Evolutionary conservation across 176 grass and related monocot genomes (phyloP), one percentile per base, ranked within the genome.

Genomic region (Dendrocalamus sinicus): DNA sequence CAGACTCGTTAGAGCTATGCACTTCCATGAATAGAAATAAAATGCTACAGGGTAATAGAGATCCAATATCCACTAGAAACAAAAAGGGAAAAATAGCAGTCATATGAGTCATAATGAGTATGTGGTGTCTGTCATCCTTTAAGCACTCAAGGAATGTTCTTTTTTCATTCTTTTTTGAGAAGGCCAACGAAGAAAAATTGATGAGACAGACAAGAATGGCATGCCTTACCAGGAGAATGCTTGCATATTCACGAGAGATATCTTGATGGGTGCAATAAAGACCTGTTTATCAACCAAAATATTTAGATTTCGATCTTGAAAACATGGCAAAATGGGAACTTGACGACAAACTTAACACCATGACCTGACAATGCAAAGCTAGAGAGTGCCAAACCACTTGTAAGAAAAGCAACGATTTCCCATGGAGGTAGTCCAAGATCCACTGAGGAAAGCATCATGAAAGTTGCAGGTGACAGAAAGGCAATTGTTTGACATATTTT

Each of bases 181-280:
- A 55, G 6, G 19, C 53, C 14, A 72, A 83, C 28, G 16, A 26
- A 65, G 47, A 82, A 73, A 86, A 81, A 0, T n/a, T 7, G 35
- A 46, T 24, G 76, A 82, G 40, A 69, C 28, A 22, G 41, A 50
- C 0, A 57, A 54, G 54, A 75, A 35, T 35, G 26, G 15, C 46
- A 95, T 46, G 78, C 13, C 84, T 86, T 92, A 99, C 93, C 88
- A 99, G 74, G 80, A 99, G 93, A 88, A 96, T 99, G 86, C 96
- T 99, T 84, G 96, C 96, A 89, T 99, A 94, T 89, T 96, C 90
- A 65, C 84, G 92, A 35, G 96, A 98, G 76, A 99, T 99, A 91
- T 99, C 93, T 91, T 96, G 96, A 88, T 98, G 96, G 4, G 93
- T 96, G 81, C 96, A 98, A 92, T 98, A 98, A 79, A 98, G 91